Evolutionary conservation across 257 asterid genomes (phyloP).

Genomic region (Orobanche coerulescens): DNA sequence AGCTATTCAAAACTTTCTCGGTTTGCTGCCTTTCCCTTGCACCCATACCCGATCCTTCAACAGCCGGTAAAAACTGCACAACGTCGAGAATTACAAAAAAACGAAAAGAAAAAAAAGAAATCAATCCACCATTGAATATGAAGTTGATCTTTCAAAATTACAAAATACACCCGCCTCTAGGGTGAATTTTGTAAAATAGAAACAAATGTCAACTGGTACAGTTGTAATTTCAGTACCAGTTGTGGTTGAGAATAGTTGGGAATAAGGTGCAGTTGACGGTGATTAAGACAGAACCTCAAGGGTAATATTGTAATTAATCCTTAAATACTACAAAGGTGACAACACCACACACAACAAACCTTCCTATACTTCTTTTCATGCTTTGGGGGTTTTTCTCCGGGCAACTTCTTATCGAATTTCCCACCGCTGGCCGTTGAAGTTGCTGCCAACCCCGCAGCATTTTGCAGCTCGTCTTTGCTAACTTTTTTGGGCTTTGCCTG

Average conservation of each 20-base stretch:
- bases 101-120: background rate
- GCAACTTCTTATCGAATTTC: slow-evolving; percentile 89
- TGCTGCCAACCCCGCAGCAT: slow-evolving; percentile 95
- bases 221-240: no score
- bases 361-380: slow-evolving; percentile 90
- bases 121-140: background rate
- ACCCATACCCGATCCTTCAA: slow-evolving; percentile 95
- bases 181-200: no score
- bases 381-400: slow-evolving; percentile 77
- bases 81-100: background rate
- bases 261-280: no score
- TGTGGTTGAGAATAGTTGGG: no score
- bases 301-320: background rate
- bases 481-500: slow-evolving; percentile 54
- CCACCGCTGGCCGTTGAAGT: slow-evolving; percentile 98
- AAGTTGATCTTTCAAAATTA: background rate
- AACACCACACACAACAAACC: slow-evolving; percentile 33
- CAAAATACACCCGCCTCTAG: background rate
- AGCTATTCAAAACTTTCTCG: slow-evolving; percentile 67
- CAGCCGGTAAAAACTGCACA: slow-evolving; percentile 78
- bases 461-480: slow-evolving; percentile 74
- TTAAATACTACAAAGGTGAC: background rate
- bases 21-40: slow-evolving; percentile 74
- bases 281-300: background rate
- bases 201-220: no score